Evolutionary conservation across 257 asterid genomes (phyloP).

Genomic region (Cordia subcordata): DNA sequence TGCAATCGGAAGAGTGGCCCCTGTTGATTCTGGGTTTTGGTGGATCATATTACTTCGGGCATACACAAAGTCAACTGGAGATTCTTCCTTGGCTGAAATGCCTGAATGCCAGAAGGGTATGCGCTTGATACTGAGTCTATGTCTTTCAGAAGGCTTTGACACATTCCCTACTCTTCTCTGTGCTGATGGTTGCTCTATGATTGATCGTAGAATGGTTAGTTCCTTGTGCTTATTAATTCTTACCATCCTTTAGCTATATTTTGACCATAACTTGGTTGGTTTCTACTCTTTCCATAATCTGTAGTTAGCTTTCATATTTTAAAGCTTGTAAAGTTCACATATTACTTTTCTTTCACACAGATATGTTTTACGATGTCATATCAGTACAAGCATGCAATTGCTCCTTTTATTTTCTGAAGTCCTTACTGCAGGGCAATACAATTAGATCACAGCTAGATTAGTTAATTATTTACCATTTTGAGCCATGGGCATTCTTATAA

Average conservation of each 20-base stretch:
- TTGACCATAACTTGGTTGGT: neutral
- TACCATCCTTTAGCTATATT: neutral
- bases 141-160: slow-evolving; percentile 74
- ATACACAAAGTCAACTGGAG: slow-evolving; percentile 69
- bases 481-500: too few relatives aligned
- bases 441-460: too few relatives aligned
- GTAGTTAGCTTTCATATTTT: too few relatives aligned
- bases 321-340: too few relatives aligned
- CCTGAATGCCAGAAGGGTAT: slow-evolving; percentile 77
- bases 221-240: slow-evolving; percentile 7
- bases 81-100: slow-evolving; percentile 57
- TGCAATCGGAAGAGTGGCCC: slow-evolving; percentile 78
- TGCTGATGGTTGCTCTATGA: slow-evolving; percentile 76
- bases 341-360: too few relatives aligned
- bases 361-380: too few relatives aligned
- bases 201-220: slow-evolving; percentile 78
- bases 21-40: slow-evolving; percentile 84
- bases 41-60: slow-evolving; percentile 73
- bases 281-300: neutral
- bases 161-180: slow-evolving; percentile 81
- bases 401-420: too few relatives aligned
- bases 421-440: too few relatives aligned
- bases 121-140: slow-evolving; percentile 64
- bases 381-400: too few relatives aligned
- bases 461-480: too few relatives aligned